Base-by-base conservation (phyloP, 1,139 yeast genomes). In the Meyerozyma guilliermondii region DNA sequence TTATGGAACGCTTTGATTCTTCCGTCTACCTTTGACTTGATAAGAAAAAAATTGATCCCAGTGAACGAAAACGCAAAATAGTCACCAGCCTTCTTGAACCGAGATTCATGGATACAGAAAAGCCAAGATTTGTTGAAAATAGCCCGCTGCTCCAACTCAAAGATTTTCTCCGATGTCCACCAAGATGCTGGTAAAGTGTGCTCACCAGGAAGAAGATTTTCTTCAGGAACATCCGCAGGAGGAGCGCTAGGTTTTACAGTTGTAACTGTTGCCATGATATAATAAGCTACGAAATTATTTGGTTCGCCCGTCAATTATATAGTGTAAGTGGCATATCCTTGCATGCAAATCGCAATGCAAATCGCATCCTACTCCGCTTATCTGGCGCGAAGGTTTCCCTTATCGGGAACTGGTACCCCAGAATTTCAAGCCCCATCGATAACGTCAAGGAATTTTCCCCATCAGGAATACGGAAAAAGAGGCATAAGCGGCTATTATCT, bases 141-240 rank as follows among this genome's bases (percentile, higher is more conserved):
- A 10, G 83, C 69, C 50, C 81, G 65, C 52, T 75, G 78, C 51
- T 79, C 84, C 47, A 78, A 64, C 36, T 78, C 83, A 54, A 73
- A 75, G 38, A 79, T 73, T 46, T 74, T 73, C 42, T 75, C 78
- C 7, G 81, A 75, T 11, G 77, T 75, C 82, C 83, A 79, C 83
- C 83, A 79, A 31, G 81, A 75, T 5, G 84, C 81, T 22, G 84
- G 84, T 39, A 79, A 65, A 0, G 84, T 79, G 58, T 78, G 83
- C 53, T 75, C 76, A 23, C 80, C 80, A 2, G 73, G 68, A 26
- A 68, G 51, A 42, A 62, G 54, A 30, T 52, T 54, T 27, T 55
- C 62, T 10, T 44, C 46, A 5, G 55, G 49, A 23, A 46, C 49
- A 18, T 57, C 63, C 10, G 50, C 49, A 10, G 69, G 66, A 13